A percentile compares a stretch with the other conserved stretches of the same genome.
Evolutionary conservation across 192 early-diverging fungal genomes (phyloP).

Genomic region (Umbelopsis sp.): DNA sequence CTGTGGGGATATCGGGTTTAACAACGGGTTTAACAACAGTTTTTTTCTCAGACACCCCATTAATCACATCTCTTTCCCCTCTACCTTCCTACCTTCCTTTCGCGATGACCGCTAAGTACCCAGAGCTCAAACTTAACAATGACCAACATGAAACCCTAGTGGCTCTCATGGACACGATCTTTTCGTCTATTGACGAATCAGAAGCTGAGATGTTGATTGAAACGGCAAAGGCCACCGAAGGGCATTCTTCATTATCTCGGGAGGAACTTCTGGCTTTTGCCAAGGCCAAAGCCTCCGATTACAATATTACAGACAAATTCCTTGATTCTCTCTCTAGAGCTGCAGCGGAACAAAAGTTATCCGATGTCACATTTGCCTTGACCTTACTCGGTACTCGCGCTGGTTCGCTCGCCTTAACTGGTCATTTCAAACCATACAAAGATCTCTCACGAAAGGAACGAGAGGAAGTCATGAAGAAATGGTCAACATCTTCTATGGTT

Average conservation of each 20-base stretch:
- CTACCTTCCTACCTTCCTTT: not conserved
- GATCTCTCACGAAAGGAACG: slow-evolving; percentile 32
- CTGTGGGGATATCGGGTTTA: slow-evolving; percentile 4
- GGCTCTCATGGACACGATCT: slow-evolving; percentile 53
- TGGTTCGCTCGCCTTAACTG: slow-evolving; percentile 36
- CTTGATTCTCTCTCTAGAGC: slow-evolving; percentile 8
- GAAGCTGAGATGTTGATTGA: slow-evolving; percentile 39
- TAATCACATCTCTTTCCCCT: not conserved
- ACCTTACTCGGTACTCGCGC: slow-evolving; percentile 32
- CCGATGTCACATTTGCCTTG: slow-evolving; percentile 20
- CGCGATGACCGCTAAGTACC: not conserved
- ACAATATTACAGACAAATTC: slow-evolving; percentile 20
- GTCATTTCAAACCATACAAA: slow-evolving; percentile 31
- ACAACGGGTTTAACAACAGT: not conserved
- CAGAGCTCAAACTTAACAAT: slow-evolving; percentile 28
- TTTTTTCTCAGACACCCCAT: not conserved
- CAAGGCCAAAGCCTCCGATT: slow-evolving; percentile 25
- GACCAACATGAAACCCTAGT: slow-evolving; percentile 42
- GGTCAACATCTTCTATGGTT: slow-evolving; percentile 21
- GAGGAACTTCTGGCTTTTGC: slow-evolving; percentile 28
- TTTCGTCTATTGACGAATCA: slow-evolving; percentile 38
- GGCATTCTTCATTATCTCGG: slow-evolving; percentile 22
- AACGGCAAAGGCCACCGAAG: slow-evolving; percentile 28
- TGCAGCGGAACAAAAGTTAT: slow-evolving; percentile 22
- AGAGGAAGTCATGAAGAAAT: slow-evolving; percentile 32